Evolutionary conservation across 2,329 filamentous ascomycete species (phyloP).

Genomic region (Xylaria sp.): DNA sequence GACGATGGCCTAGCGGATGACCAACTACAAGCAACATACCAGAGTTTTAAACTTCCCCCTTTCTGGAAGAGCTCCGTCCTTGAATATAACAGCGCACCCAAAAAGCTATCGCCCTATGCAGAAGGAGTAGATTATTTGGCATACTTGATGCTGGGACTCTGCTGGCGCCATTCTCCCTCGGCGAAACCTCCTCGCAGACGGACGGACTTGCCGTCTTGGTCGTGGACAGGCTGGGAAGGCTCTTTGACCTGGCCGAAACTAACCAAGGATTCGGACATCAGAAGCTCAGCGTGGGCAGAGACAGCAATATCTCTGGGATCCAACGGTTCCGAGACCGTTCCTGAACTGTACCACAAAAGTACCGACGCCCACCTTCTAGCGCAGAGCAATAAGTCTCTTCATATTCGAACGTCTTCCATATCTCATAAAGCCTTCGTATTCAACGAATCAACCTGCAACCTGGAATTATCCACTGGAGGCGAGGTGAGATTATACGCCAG

Average conservation of each 20-base stretch:
- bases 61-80: constrained; percentile 7
- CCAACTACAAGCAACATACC: background rate
- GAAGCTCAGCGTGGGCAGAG: constrained; percentile 12
- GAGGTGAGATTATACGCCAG: constrained; percentile 30
- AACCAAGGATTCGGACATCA: constrained; percentile 13
- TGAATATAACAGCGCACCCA: background rate
- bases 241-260: constrained; percentile 31
- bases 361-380: constrained; percentile 1
- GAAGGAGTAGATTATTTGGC: constrained; percentile 21
- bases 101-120: background rate
- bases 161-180: constrained; percentile 28
- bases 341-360: constrained; percentile 11
- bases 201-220: constrained; percentile 34
- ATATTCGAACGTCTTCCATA: constrained; percentile 26
- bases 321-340: constrained; percentile 14
- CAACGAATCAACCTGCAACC: background rate
- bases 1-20: constrained; percentile 17
- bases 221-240: constrained; percentile 39
- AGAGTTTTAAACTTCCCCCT: constrained; percentile 13
- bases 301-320: constrained; percentile 28
- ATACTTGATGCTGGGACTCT: constrained; percentile 23
- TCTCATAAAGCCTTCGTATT: constrained; percentile 22
- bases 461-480: background rate
- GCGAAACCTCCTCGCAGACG: constrained; percentile 26
- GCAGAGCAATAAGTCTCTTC: constrained; percentile 11